Evolutionary conservation across 371 early-diverging fungal species (phyloP).

Genomic region (Mortierella sp.): DNA sequence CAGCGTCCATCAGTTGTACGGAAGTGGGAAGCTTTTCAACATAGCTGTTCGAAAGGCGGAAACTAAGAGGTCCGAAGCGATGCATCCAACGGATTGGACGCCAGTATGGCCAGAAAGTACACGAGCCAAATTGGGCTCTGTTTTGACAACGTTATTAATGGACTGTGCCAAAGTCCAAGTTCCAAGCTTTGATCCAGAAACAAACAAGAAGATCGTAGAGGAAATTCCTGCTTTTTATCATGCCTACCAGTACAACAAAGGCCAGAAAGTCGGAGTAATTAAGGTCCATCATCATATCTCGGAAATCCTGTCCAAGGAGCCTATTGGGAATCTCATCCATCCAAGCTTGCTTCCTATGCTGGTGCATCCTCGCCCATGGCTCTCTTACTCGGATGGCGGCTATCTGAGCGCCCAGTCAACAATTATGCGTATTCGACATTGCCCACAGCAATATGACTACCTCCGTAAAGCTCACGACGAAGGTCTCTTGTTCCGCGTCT

Average conservation of each 20-base stretch:
- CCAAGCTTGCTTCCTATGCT: conserved; percentile 95
- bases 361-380: conserved; percentile 94
- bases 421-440: conserved; percentile 84
- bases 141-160: conserved; percentile 78
- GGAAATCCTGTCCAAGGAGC: conserved; percentile 76
- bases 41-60: conserved; percentile 81
- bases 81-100: conserved; percentile 66
- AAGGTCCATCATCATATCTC: conserved; percentile 75
- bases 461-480: conserved; percentile 85
- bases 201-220: conserved; percentile 66
- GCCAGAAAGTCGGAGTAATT: conserved; percentile 84
- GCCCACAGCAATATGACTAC: conserved; percentile 82
- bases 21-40: conserved; percentile 83
- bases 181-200: conserved; percentile 67
- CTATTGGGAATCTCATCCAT: conserved; percentile 73
- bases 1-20: conserved; percentile 71
- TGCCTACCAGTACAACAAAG: conserved; percentile 70
- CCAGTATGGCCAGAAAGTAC: conserved; percentile 76
- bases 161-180: conserved; percentile 82
- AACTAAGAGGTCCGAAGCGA: conserved; percentile 65
- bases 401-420: conserved; percentile 80
- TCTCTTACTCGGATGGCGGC: conserved; percentile 91
- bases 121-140: conserved; percentile 75
- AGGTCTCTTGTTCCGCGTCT: conserved; percentile 75
- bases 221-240: conserved; percentile 90